A percentile compares a stretch with the other conserved stretches of the same genome.
Evolutionary conservation across 2,329 filamentous ascomycete species (phyloP).

Genomic region (Curvularia sp.): DNA sequence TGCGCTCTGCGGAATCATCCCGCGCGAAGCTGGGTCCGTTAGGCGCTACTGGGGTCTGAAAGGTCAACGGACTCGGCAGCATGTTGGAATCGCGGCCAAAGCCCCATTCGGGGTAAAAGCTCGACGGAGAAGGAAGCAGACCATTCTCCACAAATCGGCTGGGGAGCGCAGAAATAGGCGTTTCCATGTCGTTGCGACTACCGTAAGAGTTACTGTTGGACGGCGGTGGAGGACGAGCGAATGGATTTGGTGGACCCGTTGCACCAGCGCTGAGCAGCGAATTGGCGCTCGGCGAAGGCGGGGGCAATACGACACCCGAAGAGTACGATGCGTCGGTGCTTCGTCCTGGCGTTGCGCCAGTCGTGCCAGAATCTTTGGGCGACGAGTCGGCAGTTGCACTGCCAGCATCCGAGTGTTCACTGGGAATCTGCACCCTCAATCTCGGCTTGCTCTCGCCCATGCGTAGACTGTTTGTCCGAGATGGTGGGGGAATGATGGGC

Average conservation of each 20-base stretch:
- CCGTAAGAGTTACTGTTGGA: constrained; percentile 59
- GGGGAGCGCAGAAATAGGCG: constrained; percentile 91
- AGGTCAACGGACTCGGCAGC: constrained; percentile 89
- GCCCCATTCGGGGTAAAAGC: constrained; percentile 92
- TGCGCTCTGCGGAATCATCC: constrained; percentile 51
- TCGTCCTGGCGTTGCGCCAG: constrained; percentile 65
- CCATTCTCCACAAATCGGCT: constrained; percentile 89
- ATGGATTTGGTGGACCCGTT: constrained; percentile 91
- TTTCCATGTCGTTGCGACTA: constrained; percentile 62
- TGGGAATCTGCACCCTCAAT: constrained; percentile 93
- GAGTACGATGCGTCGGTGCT: constrained; percentile 65
- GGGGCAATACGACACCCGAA: constrained; percentile 81
- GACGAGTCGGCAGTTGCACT: constrained; percentile 75
- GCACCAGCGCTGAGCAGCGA: constrained; percentile 89
- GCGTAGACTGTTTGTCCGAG: constrained; percentile 73
- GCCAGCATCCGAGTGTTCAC: constrained; percentile 82
- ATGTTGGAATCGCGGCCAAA: constrained; percentile 82
- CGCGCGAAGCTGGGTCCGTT: constrained; percentile 55
- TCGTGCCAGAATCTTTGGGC: constrained; percentile 67
- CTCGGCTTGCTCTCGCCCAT: constrained; percentile 75
- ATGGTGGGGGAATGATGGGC: constrained; percentile 75
- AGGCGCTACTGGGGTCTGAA: constrained; percentile 76
- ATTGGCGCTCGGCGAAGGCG: constrained; percentile 88
- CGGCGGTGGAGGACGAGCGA: constrained; percentile 84
- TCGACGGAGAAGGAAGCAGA: constrained; percentile 87